phyloP scores from a whole-genome alignment of 495 filamentous ascomycete genomes.

The Xylaria nigripes region DNA sequence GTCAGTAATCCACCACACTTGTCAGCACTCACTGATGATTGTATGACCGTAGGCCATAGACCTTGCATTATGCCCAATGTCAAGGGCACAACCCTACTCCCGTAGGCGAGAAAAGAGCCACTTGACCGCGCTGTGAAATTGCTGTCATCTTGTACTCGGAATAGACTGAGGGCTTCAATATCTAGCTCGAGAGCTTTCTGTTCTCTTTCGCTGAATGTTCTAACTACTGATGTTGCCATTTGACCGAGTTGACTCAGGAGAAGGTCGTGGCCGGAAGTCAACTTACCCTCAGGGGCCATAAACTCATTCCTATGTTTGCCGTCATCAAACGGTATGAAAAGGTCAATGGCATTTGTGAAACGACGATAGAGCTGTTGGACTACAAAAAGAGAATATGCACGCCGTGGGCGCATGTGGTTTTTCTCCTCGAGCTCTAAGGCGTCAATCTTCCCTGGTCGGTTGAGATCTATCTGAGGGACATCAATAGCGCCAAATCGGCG shows the following conservation, averaged over 20 bases:
- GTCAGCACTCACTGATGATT: constrained; percentile 25
- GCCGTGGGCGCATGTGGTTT: background rate
- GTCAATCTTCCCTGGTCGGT: constrained; percentile 1
- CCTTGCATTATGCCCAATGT: constrained; percentile 39
- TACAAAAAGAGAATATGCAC: constrained; percentile 19
- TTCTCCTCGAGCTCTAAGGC: background rate
- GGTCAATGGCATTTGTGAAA: constrained; percentile 13
- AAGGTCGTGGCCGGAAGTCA: constrained; percentile 13
- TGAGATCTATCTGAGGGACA: constrained; percentile 10
- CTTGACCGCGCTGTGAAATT: background rate
- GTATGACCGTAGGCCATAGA: constrained; percentile 32
- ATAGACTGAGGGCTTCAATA: constrained; percentile 29
- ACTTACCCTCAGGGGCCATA: background rate
- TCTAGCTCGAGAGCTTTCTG: constrained; percentile 20
- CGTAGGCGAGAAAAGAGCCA: no score
- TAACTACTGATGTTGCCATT: constrained; percentile 20
- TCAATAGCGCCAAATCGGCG: constrained; percentile 9
- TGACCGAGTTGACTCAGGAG: constrained; percentile 20
- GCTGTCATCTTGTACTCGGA: constrained; percentile 9
- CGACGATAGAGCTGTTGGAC: constrained; percentile 24
- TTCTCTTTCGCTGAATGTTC: constrained; percentile 17
- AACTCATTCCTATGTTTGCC: background rate
- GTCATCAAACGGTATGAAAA: background rate
- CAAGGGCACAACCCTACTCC: constrained; percentile 22
- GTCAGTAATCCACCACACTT: background rate